Conservation (phyloP, 1,139 yeast genomes). For the Nakaseomyces glabratus region DNA sequence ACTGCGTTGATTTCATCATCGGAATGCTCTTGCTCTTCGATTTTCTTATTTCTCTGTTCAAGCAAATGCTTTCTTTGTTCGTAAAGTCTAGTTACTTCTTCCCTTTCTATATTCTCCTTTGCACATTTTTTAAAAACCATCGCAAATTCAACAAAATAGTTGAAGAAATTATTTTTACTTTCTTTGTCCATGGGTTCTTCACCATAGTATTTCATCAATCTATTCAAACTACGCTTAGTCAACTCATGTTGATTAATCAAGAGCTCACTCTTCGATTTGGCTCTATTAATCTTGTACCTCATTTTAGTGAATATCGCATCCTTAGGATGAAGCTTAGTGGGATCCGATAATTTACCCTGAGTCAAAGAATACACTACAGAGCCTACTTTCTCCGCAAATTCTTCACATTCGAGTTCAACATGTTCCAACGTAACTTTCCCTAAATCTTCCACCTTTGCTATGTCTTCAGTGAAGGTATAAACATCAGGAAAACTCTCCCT, state of each 20-base stretch:
- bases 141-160: constrained; percentile 64
- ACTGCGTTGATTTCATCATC: constrained; percentile 20
- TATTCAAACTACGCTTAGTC: constrained; percentile 47
- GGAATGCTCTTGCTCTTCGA: constrained; percentile 15
- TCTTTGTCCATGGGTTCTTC: constrained; percentile 59
- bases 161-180: constrained; percentile 60
- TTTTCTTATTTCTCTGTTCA: constrained; percentile 35
- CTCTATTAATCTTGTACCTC: constrained; percentile 46
- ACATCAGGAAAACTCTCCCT: constrained; percentile 71
- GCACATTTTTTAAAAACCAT: constrained; percentile 70
- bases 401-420: constrained; percentile 59
- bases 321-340: constrained; percentile 60
- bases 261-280: constrained; percentile 50
- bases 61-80: constrained; percentile 58
- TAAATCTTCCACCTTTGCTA: constrained; percentile 50
- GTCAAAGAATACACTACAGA: constrained; percentile 50
- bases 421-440: constrained; percentile 72
- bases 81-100: constrained; percentile 69
- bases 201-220: constrained; percentile 72
- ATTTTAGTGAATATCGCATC: constrained; percentile 55
- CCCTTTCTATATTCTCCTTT: constrained; percentile 64
- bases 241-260: constrained; percentile 48
- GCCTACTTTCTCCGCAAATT: constrained; percentile 46
- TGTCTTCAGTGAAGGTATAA: constrained; percentile 69
- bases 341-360: constrained; percentile 69